Evolutionary conservation across 306 rosid genomes (phyloP), one percentile per base, ranked within the genome.

Genomic region (Astragalus membranaceus): DNA sequence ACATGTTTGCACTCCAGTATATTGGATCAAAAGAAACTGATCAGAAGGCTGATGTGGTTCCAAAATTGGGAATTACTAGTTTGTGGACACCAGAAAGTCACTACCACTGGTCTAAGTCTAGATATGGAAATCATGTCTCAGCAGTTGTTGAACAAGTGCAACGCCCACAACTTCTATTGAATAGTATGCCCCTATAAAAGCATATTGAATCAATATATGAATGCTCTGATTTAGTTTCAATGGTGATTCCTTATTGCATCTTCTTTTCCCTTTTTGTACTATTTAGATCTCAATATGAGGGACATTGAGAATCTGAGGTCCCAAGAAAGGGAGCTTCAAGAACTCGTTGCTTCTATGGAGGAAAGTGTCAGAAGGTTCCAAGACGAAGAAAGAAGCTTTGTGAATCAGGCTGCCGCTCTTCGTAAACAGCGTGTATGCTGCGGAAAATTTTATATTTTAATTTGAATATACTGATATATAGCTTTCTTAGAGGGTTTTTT

Each of bases 41-140:
- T 80, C 87, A 82, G 80, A 87, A 69, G 73, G 96, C 94, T 26
- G 97, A 84, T 11, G 73, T 47, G 87, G 90, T 84, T 44, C 77
- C 79, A 2, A 76, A 79, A 36, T 85, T 88, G 76, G 94, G 96
- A 71, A 83, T 94, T 72, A 29, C 59, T 7, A 87, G 87, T 71
- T 87, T 88, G 64, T 94, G 98, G 98, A 94, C 97, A 26, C 97
- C 97, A 2, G 96, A 94, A 35, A 90, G 81, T 81, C 98, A 94
- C 75, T 94, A 88, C 67, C 82, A 73, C 7, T 94, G 98, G 96
- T 54, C 89, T 68, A 67, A 41, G 69, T 94, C 98, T 64, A 90
- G 92, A 90, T 94, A 94, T 67, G 97, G 94, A 32, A 81, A 73
- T 77, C 92, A 94, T 86, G 64, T 84, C n/a, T 85, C 96, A 10